Conservation (phyloP, 192 early-diverging fungal species). For the Rhizophagus sp. region DNA sequence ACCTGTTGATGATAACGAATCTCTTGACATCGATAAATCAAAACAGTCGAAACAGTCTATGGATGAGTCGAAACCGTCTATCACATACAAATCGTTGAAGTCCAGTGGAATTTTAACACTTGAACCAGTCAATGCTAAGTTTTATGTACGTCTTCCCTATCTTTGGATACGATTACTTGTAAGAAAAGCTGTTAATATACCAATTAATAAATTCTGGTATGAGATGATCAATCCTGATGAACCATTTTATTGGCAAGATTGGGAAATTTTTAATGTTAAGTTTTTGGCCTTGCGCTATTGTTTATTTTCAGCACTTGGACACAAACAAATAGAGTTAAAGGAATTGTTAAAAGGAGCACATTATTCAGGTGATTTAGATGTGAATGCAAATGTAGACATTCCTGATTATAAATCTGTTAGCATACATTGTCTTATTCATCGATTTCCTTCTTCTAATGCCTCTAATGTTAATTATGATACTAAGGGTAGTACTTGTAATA, state of each 20-base stretch:
- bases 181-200: not conserved
- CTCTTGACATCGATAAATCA: too few relatives aligned
- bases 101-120: not conserved
- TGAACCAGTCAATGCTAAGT: not conserved
- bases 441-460: not conserved
- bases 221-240: not conserved
- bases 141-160: not conserved
- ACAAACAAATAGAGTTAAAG: not conserved
- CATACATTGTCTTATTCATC: not conserved
- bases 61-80: too few relatives aligned
- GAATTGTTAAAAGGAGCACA: not conserved
- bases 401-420: not conserved
- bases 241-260: conserved; percentile 7
- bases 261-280: not conserved
- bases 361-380: not conserved
- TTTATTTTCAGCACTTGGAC: not conserved
- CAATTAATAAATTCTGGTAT: not conserved
- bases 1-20: too few relatives aligned
- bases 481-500: not conserved
- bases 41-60: too few relatives aligned
- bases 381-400: not conserved
- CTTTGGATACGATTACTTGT: not conserved
- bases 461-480: not conserved
- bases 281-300: not conserved
- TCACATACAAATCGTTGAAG: not conserved